Conservation (phyloP, 139 green algal species). For the Haematococcus lacustris region DNA sequence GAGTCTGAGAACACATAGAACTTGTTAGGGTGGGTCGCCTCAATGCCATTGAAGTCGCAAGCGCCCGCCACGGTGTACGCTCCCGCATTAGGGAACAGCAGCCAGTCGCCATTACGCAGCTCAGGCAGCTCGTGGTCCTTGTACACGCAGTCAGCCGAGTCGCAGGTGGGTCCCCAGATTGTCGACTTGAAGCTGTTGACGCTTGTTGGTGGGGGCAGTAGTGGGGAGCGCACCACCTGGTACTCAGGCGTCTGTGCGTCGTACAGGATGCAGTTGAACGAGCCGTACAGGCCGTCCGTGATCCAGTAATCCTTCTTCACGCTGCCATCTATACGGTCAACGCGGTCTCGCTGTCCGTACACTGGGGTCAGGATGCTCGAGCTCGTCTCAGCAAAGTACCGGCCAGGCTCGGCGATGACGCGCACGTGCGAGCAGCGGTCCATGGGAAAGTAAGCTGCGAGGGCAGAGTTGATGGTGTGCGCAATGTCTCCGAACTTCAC, state of each 20-base stretch:
- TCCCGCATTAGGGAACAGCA: slow-evolving; percentile 85
- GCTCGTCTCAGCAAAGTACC: slow-evolving; percentile 93
- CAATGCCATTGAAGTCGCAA: slow-evolving; percentile 68
- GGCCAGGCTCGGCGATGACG: slow-evolving; percentile 92
- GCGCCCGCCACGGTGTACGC: slow-evolving; percentile 87
- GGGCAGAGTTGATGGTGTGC: slow-evolving; percentile 70
- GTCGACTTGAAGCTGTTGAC: slow-evolving; percentile 43
- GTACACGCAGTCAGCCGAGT: slow-evolving; percentile 75
- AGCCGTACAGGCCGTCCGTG: slow-evolving; percentile 93
- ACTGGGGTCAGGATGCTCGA: slow-evolving; percentile 73
- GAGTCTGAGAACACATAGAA: slow-evolving; percentile 44
- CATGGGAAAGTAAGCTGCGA: slow-evolving; percentile 80
- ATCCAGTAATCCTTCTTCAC: slow-evolving; percentile 80
- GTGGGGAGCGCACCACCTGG: slow-evolving; percentile 36
- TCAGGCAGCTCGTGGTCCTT: slow-evolving; percentile 68
- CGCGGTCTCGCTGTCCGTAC: slow-evolving; percentile 67
- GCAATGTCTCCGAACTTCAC: slow-evolving; percentile 74
- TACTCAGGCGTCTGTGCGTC: slow-evolving; percentile 41
- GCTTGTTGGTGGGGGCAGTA: slow-evolving; percentile 21
- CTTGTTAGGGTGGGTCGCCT: slow-evolving; percentile 37
- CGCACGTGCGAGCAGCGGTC: slow-evolving; percentile 51
- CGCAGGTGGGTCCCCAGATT: slow-evolving; percentile 85
- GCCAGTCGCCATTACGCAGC: slow-evolving; percentile 85
- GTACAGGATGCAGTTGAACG: slow-evolving; percentile 92
- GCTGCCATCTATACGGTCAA: slow-evolving; percentile 6